Percentiles rank a stretch among this genome's conserved stretches.
These are phyloP conservation scores for Polyplosphaeria fusca DNA, from an alignment of 495 filamentous ascomycete species.

Conservation along the genomic window DNA sequence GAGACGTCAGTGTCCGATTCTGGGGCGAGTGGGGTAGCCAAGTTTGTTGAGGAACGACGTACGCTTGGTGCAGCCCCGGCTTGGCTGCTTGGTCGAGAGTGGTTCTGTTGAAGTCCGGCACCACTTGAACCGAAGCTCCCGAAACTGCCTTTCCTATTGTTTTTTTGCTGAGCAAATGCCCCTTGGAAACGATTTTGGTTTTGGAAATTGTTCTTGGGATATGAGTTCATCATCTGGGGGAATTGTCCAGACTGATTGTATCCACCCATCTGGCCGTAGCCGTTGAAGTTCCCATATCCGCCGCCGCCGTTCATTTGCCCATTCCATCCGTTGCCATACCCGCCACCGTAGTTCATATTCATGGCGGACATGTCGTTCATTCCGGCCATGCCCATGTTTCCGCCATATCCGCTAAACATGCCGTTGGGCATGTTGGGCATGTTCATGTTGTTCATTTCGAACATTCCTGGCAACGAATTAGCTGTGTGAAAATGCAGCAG, in stretches of 20 bases:
- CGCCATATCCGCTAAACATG: constrained; percentile 54
- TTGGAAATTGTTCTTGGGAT: constrained; percentile 56
- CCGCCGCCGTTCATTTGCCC: constrained; percentile 77
- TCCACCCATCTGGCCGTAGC: constrained; percentile 53
- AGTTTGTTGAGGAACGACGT: constrained; percentile 15
- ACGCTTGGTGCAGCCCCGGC: constrained; percentile 10
- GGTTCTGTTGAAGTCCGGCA: neutral
- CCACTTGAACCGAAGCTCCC: constrained; percentile 40
- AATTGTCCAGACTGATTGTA: constrained; percentile 62
- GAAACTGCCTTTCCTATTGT: constrained; percentile 53
- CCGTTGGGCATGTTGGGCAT: constrained; percentile 59
- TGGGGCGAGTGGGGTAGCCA: neutral
- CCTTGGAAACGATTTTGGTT: constrained; percentile 42
- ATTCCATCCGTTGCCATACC: constrained; percentile 52
- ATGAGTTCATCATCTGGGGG: constrained; percentile 51
- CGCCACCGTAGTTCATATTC: constrained; percentile 60
- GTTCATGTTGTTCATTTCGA: constrained; percentile 42
- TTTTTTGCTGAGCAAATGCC: constrained; percentile 13
- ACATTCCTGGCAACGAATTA: neutral
- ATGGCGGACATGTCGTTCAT: constrained; percentile 60
- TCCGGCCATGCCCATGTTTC: constrained; percentile 70
- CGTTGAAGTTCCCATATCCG: constrained; percentile 78
- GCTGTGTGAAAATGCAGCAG: too few relatives aligned
- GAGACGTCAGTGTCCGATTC: constrained; percentile 6
- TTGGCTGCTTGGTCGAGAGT: constrained; percentile 22